Base-by-base conservation (phyloP, 169 alveolate genomes). In the Eimeria nieschulzi region DNA sequence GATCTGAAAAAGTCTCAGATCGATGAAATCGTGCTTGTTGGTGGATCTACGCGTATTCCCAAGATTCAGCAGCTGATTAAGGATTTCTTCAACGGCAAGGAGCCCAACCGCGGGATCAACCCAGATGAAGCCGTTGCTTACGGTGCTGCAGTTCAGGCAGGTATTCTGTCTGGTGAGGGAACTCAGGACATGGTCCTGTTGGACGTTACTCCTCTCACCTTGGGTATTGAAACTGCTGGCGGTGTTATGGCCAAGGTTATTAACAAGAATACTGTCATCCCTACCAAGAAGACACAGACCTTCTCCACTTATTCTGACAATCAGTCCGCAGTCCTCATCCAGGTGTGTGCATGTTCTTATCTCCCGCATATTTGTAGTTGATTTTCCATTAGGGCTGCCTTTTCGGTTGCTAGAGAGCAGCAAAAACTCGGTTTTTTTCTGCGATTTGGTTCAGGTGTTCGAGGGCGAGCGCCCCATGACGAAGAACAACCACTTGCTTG, bases 401-500 rank as follows among this genome's bases (percentile, higher is more conserved):
- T 15, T 5, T 15, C 9, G 68, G 15, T 15, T 9, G 0, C 3
- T 33, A 59, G 68, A 15, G 8, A 15, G 15, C 68, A 59, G 19
- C 19, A 15, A 59, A 5, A n/a, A 15, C 17, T 59, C 23, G 76
- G 17, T 66, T 19, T 66, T 17, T 66, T 9, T 66, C 6, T 66
- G 26, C 23, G 76, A 19, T 75, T 23, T 53, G 5, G 8, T 82
- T n/a, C 96, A 95, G 93, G 98, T 98, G 87, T 98, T 94, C 93
- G 99, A 98, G 95, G 99, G 99, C 33, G 99, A 98, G 94, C 98
- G 99, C 76, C 97, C 99, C n/a, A 95, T 98, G 98, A 97, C 99
- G 33, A 97, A 97, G 97, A 98, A 97, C 93, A 98, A 98, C 95
- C 98, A 98, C 94, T 85, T 95, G 78, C 97, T 98, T 63, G 99